Percentiles rank a stretch among this genome's conserved stretches.
phyloP scores from a whole-genome alignment of 805 yeast species.

The Starmerella vaccinii region DNA sequence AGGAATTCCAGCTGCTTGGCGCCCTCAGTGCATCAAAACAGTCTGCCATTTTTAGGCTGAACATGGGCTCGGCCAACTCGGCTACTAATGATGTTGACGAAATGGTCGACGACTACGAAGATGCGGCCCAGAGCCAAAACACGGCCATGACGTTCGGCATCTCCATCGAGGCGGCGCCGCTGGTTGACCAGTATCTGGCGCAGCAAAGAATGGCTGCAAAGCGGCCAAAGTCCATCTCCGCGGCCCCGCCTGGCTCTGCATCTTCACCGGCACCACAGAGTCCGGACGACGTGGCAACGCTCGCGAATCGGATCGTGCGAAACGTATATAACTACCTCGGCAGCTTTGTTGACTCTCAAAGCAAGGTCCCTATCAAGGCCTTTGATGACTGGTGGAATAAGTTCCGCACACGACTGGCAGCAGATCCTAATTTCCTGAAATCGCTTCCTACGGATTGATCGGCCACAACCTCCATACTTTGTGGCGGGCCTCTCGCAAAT shows the following conservation, averaged over 20 bases:
- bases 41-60: conserved; percentile 81
- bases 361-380: conserved; percentile 75
- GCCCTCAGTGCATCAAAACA: conserved; percentile 49
- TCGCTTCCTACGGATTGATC: conserved; percentile 24
- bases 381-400: conserved; percentile 94
- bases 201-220: conserved; percentile 11
- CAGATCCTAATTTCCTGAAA: conserved; percentile 76
- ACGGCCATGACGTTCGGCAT: conserved; percentile 54
- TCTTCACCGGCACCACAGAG: conserved; percentile 30
- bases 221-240: conserved; percentile 9
- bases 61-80: conserved; percentile 31
- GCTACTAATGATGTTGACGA: conserved; percentile 41
- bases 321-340: conserved; percentile 87
- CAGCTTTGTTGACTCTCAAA: conserved; percentile 70
- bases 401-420: conserved; percentile 61
- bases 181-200: conserved; percentile 50
- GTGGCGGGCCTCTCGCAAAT: too few relatives aligned
- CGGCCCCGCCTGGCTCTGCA: conserved; percentile 24
- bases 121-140: conserved; percentile 14
- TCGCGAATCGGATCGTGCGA: conserved; percentile 80
- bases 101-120: conserved; percentile 44
- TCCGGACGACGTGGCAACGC: conserved; percentile 38
- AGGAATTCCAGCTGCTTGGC: conserved; percentile 34
- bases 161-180: conserved; percentile 70
- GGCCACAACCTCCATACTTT: too few relatives aligned